These are phyloP conservation scores for Carex littledalei DNA, from an alignment of 176 grass and related monocot species.

Conservation along the genomic window DNA sequence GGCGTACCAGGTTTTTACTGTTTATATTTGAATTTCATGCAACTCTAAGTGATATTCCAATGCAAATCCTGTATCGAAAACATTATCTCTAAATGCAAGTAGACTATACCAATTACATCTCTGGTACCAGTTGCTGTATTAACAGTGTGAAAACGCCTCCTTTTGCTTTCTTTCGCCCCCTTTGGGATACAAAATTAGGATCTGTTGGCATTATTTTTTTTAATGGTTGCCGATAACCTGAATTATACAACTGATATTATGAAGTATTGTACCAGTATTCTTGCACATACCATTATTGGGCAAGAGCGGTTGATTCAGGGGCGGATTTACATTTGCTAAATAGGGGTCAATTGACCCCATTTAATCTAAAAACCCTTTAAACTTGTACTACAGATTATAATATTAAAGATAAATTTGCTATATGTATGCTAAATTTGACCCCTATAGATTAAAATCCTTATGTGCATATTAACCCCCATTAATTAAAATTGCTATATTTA, in stretches of 20 bases:
- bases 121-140: neutral
- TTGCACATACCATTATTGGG: neutral
- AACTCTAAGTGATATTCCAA: neutral
- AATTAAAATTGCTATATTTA: no score
- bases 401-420: no score
- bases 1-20: constrained; percentile 65
- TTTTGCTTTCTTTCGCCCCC: neutral
- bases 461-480: no score
- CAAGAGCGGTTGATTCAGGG: neutral
- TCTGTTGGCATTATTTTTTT: neutral
- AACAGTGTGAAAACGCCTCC: neutral
- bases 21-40: neutral
- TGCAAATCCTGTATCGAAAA: neutral
- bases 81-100: neutral
- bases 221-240: neutral
- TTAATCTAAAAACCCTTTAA: no score
- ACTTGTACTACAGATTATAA: no score
- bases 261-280: neutral
- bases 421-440: no score
- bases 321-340: no score
- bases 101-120: neutral
- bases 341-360: no score
- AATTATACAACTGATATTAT: neutral
- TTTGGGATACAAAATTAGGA: neutral
- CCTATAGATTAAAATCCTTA: no score